Percentiles rank a stretch among this genome's conserved stretches.
These are phyloP conservation scores for Pichia sp. DNA, from an alignment of 1,139 yeast species.

Conservation along the genomic window DNA sequence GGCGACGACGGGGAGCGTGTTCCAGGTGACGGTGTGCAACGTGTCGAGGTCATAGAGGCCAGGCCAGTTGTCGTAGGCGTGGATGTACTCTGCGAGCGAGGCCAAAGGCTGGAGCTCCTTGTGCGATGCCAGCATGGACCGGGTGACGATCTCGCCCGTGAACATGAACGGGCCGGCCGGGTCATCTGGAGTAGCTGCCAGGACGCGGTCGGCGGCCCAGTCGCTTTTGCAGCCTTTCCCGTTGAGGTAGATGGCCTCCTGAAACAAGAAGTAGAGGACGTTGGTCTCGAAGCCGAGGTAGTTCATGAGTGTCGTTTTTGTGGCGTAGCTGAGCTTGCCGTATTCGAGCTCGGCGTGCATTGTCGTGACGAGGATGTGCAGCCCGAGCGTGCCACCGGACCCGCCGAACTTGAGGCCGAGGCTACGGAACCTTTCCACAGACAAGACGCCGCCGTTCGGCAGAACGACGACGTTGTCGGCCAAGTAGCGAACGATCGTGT, in stretches of 20 bases:
- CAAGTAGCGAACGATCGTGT: slow-evolving; percentile 37
- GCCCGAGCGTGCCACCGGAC: slow-evolving; percentile 44
- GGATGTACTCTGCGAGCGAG: slow-evolving; percentile 33
- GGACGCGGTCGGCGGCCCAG: slow-evolving; percentile 49
- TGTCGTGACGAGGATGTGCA: slow-evolving; percentile 42
- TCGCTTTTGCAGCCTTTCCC: slow-evolving; percentile 33
- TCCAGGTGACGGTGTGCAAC: slow-evolving; percentile 25
- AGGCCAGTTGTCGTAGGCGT: slow-evolving; percentile 40
- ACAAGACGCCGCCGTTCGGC: slow-evolving; percentile 48
- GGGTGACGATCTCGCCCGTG: slow-evolving; percentile 56
- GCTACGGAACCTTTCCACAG: slow-evolving; percentile 50
- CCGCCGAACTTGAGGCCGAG: slow-evolving; percentile 49
- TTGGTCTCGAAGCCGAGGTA: slow-evolving; percentile 48
- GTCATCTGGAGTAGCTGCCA: slow-evolving; percentile 20
- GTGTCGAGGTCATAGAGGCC: slow-evolving; percentile 37
- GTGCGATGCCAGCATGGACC: slow-evolving; percentile 48
- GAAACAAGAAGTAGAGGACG: slow-evolving; percentile 49
- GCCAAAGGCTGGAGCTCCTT: slow-evolving; percentile 38
- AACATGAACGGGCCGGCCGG: slow-evolving; percentile 38
- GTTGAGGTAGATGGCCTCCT: slow-evolving; percentile 54
- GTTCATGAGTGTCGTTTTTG: slow-evolving; percentile 35
- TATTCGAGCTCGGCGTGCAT: slow-evolving; percentile 39
- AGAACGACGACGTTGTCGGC: slow-evolving; percentile 28
- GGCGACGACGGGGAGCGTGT: slow-evolving; percentile 45
- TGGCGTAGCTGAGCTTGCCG: slow-evolving; percentile 34